Conservation (phyloP, 768 basidiomycete species). For the Collybia mongolica region DNA sequence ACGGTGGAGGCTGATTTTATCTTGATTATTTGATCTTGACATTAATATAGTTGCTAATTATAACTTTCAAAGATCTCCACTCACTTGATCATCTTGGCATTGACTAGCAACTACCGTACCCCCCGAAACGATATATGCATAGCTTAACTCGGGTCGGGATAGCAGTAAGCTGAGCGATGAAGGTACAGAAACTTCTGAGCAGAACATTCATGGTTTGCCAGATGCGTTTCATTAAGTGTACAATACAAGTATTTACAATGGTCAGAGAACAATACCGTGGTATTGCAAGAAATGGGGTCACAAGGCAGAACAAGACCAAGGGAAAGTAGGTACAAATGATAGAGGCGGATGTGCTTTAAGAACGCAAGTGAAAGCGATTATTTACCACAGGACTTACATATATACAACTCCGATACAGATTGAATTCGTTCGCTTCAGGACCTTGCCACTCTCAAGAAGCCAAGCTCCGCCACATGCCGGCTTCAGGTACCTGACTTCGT, state of each 20-base stretch:
- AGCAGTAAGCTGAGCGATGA: too few relatives aligned
- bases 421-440: not conserved
- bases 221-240: too few relatives aligned
- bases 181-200: too few relatives aligned
- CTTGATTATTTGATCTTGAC: too few relatives aligned
- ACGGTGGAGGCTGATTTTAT: too few relatives aligned
- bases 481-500: slow-evolving; percentile 63
- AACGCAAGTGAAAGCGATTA: slow-evolving; percentile 19
- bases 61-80: too few relatives aligned
- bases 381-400: slow-evolving; percentile 17
- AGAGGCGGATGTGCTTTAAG: not conserved
- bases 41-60: too few relatives aligned
- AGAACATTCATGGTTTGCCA: too few relatives aligned
- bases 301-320: slow-evolving; percentile 10
- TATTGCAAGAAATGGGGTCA: slow-evolving; percentile 1
- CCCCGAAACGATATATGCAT: not conserved
- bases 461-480: slow-evolving; percentile 83
- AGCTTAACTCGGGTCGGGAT: too few relatives aligned
- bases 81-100: not conserved
- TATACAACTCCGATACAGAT: slow-evolving; percentile 5
- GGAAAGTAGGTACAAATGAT: slow-evolving; percentile 1
- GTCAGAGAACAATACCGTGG: not conserved
- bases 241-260: not conserved
- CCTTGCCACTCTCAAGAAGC: slow-evolving; percentile 27
- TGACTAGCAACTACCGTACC: too few relatives aligned